Base-by-base conservation (phyloP, 2,329 filamentous ascomycete species). In the Penicillium sp. region DNA sequence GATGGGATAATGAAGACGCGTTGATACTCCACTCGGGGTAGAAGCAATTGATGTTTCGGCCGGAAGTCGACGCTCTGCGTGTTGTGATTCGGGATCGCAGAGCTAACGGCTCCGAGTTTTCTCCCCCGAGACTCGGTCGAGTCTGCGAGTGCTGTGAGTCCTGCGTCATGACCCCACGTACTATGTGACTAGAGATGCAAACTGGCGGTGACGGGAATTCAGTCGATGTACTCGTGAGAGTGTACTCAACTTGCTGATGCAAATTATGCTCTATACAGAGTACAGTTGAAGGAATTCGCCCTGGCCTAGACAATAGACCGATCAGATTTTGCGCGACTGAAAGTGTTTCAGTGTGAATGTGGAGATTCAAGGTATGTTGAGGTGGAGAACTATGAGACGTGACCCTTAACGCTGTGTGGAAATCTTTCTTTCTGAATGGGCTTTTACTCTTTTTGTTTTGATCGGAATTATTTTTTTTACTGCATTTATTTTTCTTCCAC, bases 101-200 rank as follows among this genome's bases (percentile, higher is more conserved):
- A 25, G 22, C 34, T 23, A 50, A 49, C 41, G 45, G 40, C 39
- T 42, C 51, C 51, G 51, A 54, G 50, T 50, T 52, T 54, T 52
- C 44, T 52, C 50, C 44, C 35, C 43, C 41, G 45, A 47, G 31
- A 47, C 42, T 37, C 45, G 39, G 37, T 15, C 33, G 37, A 45
- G 35, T n/a, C n/a, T n/a, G n/a, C n/a, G n/a, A n/a, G n/a, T n/a
- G n/a, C n/a, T n/a, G n/a, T n/a, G n/a, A 27, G 37, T 34, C 25
- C 30, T 39, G 25, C 37, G 30, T 32, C 32, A 34, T 32, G 30
- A n/a, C 35, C 28, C 31, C 35, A 35, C 26, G 9, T 14, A 28
- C 29, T 41, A 33, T 36, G n/a, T 35, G 35, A 32, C 17, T 16
- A 14, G 20, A 18, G 29, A 30, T 29, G 23, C 25, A 23, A 23